phyloP scores from a whole-genome alignment of 1,139 yeast genomes.

The Kluyveromyces marxianus region DNA sequence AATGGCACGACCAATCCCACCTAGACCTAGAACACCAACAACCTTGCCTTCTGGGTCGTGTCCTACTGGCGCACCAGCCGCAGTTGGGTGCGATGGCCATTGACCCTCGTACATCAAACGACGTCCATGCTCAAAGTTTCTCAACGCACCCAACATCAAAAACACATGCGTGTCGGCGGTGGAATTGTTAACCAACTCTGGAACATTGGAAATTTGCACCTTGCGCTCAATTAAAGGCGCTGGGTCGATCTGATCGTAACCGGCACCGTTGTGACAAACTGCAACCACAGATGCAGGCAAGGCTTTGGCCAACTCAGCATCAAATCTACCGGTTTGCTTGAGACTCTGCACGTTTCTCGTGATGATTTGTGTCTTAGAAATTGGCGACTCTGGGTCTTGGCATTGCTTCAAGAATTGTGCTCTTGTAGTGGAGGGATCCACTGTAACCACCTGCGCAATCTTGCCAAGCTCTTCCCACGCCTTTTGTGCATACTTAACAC shows the following conservation, averaged over 20 bases:
- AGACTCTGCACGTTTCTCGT: constrained; percentile 46
- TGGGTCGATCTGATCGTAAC: constrained; percentile 78
- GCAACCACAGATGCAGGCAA: constrained; percentile 59
- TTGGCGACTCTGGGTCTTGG: constrained; percentile 36
- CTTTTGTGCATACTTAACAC: constrained; percentile 43
- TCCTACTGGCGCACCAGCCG: constrained; percentile 43
- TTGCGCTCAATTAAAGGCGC: constrained; percentile 30
- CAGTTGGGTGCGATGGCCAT: constrained; percentile 42
- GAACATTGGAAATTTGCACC: constrained; percentile 67
- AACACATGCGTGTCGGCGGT: constrained; percentile 78
- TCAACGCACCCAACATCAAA: constrained; percentile 55
- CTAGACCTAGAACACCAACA: constrained; percentile 68
- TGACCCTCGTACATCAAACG: constrained; percentile 45
- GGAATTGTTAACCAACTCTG: constrained; percentile 64
- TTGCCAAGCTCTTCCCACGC: constrained; percentile 47
- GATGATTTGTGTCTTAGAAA: constrained; percentile 41
- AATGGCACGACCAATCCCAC: constrained; percentile 69
- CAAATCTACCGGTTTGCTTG: constrained; percentile 63
- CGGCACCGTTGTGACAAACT: constrained; percentile 83
- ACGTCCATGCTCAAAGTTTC: constrained; percentile 52
- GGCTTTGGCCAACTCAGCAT: constrained; percentile 53
- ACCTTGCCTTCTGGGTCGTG: constrained; percentile 54
- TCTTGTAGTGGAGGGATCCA: constrained; percentile 40
- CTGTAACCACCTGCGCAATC: constrained; percentile 43
- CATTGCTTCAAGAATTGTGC: constrained; percentile 44